Evolutionary conservation across 1,139 yeast genomes (phyloP).

Genomic region (Nakaseomyces sp.): DNA sequence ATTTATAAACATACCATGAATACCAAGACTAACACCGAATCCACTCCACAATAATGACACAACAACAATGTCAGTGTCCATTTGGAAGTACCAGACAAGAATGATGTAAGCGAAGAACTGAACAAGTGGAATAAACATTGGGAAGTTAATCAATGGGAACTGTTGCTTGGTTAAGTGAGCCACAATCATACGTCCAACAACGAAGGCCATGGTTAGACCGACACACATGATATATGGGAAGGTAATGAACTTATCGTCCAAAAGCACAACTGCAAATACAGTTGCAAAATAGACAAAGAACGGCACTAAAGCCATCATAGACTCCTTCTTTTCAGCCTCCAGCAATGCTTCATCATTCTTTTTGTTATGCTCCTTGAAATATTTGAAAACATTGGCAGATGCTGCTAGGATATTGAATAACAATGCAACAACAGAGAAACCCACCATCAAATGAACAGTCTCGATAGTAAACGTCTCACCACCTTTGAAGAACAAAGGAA

Average conservation of each 20-base stretch:
- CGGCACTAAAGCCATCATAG: conserved; percentile 61
- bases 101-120: conserved; percentile 44
- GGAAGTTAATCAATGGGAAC: conserved; percentile 66
- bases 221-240: conserved; percentile 59
- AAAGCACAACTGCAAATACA: conserved; percentile 40
- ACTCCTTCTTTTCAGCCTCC: conserved; percentile 32
- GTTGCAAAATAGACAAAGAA: conserved; percentile 57
- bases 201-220: conserved; percentile 71
- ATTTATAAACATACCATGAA: conserved; percentile 68
- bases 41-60: conserved; percentile 58
- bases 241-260: conserved; percentile 42
- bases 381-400: conserved; percentile 53
- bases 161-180: conserved; percentile 76
- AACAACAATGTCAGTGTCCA: conserved; percentile 36
- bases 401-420: conserved; percentile 69
- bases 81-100: conserved; percentile 35
- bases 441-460: conserved; percentile 22
- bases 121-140: conserved; percentile 55
- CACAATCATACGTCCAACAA: conserved; percentile 81
- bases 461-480: conserved; percentile 15
- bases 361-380: conserved; percentile 36
- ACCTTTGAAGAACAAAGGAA: conserved; percentile 11
- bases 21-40: conserved; percentile 65
- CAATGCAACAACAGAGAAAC: conserved; percentile 38
- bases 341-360: conserved; percentile 11